These are phyloP conservation scores for Flaveria trinervia DNA, from an alignment of 129 eudicot genomes.

Conservation along the genomic window DNA sequence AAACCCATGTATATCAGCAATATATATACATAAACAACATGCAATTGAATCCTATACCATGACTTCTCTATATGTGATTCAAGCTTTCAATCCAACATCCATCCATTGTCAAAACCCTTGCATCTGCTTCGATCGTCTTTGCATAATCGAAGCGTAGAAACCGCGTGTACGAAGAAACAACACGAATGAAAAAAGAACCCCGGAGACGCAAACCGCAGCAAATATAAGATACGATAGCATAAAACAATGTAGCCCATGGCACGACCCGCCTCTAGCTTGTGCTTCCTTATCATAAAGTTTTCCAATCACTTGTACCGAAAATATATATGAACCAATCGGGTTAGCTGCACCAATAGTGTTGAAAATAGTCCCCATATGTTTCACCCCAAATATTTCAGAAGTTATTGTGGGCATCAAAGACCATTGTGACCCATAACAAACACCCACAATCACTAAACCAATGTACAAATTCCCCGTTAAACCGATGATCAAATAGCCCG, in stretches of 20 bases:
- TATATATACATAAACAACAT: too few species aligned
- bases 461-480: constrained; percentile 78
- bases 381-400: constrained; percentile 80
- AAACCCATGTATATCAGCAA: too few species aligned
- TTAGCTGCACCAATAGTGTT: constrained; percentile 72
- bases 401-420: constrained; percentile 94
- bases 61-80: too few species aligned
- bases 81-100: too few species aligned
- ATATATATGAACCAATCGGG: constrained; percentile 44
- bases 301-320: constrained; percentile 81
- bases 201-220: constrained; percentile 54
- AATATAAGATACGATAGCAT: constrained; percentile 69
- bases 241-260: constrained; percentile 78
- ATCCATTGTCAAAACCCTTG: constrained; percentile 1
- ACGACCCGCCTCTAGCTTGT: constrained; percentile 47
- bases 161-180: constrained; percentile 70
- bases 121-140: constrained; percentile 32
- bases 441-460: constrained; percentile 74
- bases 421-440: constrained; percentile 92
- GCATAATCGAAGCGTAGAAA: constrained; percentile 37
- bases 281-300: constrained; percentile 68
- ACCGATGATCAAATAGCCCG: constrained; percentile 66
- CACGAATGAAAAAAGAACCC: constrained; percentile 53
- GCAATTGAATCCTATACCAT: too few species aligned
- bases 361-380: constrained; percentile 85